Base-by-base conservation (phyloP, 768 basidiomycete species). In the Suillus americanus region DNA sequence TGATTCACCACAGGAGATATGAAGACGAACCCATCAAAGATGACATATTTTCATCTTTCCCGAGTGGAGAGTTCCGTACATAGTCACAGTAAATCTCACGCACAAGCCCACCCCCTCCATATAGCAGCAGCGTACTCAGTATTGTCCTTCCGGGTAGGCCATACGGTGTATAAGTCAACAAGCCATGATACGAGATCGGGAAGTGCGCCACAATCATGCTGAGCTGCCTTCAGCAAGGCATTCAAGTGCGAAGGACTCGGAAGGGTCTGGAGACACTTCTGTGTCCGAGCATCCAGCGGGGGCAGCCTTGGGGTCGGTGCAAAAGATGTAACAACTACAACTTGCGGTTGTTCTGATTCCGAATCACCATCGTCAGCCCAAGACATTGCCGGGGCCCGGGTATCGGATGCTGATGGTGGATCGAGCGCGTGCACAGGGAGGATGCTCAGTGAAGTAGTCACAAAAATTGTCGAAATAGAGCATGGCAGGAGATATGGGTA, bases 11-110 rank as follows among this genome's bases (percentile, higher is more conserved):
- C 45, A 64, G 43, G 13, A 46, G 38, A 25, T 10, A 25, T 13
- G 13, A 55, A 61, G 3, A 70, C 82, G 54, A 71, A 84, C 83
- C 82, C 63, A 71, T 77, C 30, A 82, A 66, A 2, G 77, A 73
- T 10, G 71, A 61, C 33, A 76, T 62, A 53, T 75, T 76, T 56
- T 82, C 84, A 23, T 89, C 86, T 50, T 81, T 82, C 10, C 92
- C 92, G 14, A 95, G 77, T 7, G 83, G 77, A 5, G 86, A 83
- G 16, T 80, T 69, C 33, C 92, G 79, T 1, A 94, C 86, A 50
- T 85, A 85, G 0, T 82, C 82, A 1, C 92, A 80, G 72, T 89
- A 96, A 37, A 95, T 76, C 72, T 94, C 91, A 53, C 90, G 83
- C 5, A 95, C 82, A 8, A 95, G 75, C 0, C 89, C 85, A 1